Percentiles rank a stretch among this genome's conserved stretches.
Conservation (phyloP, 768 basidiomycete genomes). For the Termitomyces sp. region DNA sequence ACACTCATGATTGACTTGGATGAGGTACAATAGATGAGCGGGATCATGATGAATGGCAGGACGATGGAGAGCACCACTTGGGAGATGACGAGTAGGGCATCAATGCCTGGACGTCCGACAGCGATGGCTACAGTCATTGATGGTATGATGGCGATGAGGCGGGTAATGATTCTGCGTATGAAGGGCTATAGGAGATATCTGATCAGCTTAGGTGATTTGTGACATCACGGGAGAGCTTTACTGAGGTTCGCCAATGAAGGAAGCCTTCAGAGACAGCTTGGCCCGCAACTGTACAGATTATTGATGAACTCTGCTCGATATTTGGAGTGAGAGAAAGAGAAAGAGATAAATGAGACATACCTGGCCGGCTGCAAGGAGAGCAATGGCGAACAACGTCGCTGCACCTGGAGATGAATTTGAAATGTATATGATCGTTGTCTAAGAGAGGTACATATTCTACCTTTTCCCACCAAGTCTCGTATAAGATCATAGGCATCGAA, state of each 20-base stretch:
- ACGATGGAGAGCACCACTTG: slow-evolving; percentile 85
- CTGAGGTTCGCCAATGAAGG: slow-evolving; percentile 81
- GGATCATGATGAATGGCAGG: slow-evolving; percentile 83
- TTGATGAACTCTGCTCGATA: slow-evolving; percentile 61
- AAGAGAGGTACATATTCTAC: slow-evolving; percentile 32
- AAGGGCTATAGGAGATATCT: slow-evolving; percentile 46
- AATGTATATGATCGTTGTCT: too few species aligned
- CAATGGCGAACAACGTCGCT: slow-evolving; percentile 81
- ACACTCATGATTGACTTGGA: slow-evolving; percentile 56
- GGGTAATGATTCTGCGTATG: slow-evolving; percentile 78
- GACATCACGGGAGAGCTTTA: slow-evolving; percentile 27
- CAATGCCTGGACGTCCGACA: slow-evolving; percentile 67
- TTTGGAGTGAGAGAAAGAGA: not conserved
- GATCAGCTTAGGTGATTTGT: not conserved
- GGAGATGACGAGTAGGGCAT: slow-evolving; percentile 76
- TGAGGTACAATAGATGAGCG: slow-evolving; percentile 74
- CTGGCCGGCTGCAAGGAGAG: slow-evolving; percentile 82
- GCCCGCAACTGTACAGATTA: slow-evolving; percentile 87
- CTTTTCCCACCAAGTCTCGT: slow-evolving; percentile 58
- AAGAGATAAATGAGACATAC: slow-evolving; percentile 21
- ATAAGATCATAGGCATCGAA: slow-evolving; percentile 85
- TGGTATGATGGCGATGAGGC: slow-evolving; percentile 79
- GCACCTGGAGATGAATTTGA: slow-evolving; percentile 21
- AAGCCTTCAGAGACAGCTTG: slow-evolving; percentile 92
- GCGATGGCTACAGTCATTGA: slow-evolving; percentile 65